Evolutionary conservation across 2,329 filamentous ascomycete species (phyloP), one percentile per base, ranked within the genome.

Genomic region (Thyridium curvatum): DNA sequence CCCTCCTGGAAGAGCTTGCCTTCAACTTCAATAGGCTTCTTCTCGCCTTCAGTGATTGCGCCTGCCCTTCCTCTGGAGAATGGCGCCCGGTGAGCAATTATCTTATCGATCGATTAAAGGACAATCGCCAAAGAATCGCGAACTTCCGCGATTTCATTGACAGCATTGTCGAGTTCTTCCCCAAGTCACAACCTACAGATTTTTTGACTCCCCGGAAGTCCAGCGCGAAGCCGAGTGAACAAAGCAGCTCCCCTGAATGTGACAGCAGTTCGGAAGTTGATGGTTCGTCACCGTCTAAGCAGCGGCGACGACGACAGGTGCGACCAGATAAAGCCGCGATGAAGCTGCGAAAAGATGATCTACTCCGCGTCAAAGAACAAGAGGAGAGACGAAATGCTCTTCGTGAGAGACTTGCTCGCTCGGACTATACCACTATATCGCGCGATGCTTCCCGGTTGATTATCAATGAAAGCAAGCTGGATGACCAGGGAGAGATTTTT

Each of bases 391-490:
- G 65, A 21, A 53, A 57, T 47, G 69, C 64, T 42, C 64, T 74
- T 29, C 70, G 62, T 47, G 60, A 59, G 47, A 67, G 56, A 44
- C 61, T 74, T 44, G 73, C 60, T 46, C 57, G 51, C 46, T 66
- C 58, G 41, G 70, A 54, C 34, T 26, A 26, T 10, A 6, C 21
- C 21, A 60, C 49, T 43, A 66, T 61, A 44, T 59, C 56, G 44
- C 69, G 56, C 54, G 64, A 73, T 52, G 62, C 67, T 46, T 56
- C 63, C 32, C 59, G 69, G 35, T 59, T 86, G 17, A 77, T 84
- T 34, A 74, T 89, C 57, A 88, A 88, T 52, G 72, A 79, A 43
- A 71, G 71, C 18, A 85, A 83, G 52, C 62, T 69, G 15, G 74
- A 81, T 3, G 61, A 74, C 12, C 65, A 84, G 46, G 69, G 70